Evolutionary conservation across 1,284 basidiomycete species (phyloP).

Genomic region (Rhizoctonia solani): DNA sequence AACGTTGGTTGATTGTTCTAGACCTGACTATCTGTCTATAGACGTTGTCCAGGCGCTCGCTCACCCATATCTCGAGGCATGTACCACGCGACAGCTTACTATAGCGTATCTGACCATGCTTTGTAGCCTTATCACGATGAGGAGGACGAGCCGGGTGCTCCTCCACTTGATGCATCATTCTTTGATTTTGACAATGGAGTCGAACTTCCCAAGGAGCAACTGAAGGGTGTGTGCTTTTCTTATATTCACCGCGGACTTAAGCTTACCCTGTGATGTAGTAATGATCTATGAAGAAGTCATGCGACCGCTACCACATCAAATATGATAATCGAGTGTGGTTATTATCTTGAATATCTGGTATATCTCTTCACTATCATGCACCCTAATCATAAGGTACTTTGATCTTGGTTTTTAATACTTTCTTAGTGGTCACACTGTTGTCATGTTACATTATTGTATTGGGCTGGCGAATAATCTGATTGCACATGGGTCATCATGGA

Average conservation of each 20-base stretch:
- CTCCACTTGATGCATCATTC: conserved; percentile 80
- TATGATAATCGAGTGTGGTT: background rate
- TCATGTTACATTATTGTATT: conserved; percentile 19
- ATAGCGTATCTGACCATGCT: background rate
- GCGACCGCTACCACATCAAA: conserved; percentile 33
- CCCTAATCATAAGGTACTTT: conserved; percentile 20
- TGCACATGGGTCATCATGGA: background rate
- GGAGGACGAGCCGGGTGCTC: conserved; percentile 81
- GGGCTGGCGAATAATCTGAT: conserved; percentile 1
- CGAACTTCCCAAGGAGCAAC: conserved; percentile 61
- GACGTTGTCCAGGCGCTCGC: conserved; percentile 86
- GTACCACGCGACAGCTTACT: conserved; percentile 35
- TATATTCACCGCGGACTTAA: background rate
- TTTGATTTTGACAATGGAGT: conserved; percentile 79
- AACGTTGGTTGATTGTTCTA: background rate
- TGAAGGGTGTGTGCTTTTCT: conserved; percentile 63
- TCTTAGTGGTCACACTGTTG: conserved; percentile 7
- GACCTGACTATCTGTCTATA: background rate
- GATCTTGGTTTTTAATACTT: background rate
- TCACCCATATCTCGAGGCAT: conserved; percentile 88
- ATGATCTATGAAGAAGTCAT: conserved; percentile 43
- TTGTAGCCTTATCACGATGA: conserved; percentile 84
- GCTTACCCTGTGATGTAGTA: conserved; percentile 32
- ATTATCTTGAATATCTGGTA: background rate
- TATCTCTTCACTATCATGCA: background rate